phyloP scores from a whole-genome alignment of 441 rosid species.

The Arabidopsis lyrata region DNA sequence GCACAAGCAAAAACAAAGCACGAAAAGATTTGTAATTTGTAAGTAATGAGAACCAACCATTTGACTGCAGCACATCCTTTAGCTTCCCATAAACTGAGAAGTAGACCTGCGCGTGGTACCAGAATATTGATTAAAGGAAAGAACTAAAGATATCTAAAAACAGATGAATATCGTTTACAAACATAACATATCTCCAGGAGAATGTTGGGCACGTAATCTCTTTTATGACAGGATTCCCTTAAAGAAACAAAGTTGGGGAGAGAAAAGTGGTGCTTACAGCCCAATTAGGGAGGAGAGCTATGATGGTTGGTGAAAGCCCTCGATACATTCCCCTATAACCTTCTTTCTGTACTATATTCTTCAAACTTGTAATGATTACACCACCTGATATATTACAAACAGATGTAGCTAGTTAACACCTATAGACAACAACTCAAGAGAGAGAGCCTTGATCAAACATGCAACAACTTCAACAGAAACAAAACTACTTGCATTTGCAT shows the following conservation, averaged over 20 bases:
- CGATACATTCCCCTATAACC: conserved; percentile 88
- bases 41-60: conserved; percentile 61
- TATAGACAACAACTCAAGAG: background rate
- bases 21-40: conserved; percentile 23
- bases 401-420: conserved; percentile 9
- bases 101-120: conserved; percentile 72
- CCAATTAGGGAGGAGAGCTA: conserved; percentile 96
- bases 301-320: conserved; percentile 93
- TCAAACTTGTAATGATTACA: conserved; percentile 73
- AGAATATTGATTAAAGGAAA: conserved; percentile 47
- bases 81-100: conserved; percentile 81
- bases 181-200: conserved; percentile 19
- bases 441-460: conserved; percentile 33
- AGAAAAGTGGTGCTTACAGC: conserved; percentile 67
- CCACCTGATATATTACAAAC: conserved; percentile 58
- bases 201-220: background rate
- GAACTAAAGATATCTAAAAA: background rate
- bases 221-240: background rate
- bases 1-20: conserved; percentile 21
- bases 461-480: conserved; percentile 6
- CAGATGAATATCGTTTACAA: conserved; percentile 44
- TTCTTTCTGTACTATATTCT: conserved; percentile 67
- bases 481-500: background rate
- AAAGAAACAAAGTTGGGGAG: conserved; percentile 21
- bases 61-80: conserved; percentile 69